Conservation (phyloP, 371 early-diverging fungal species). For the Mortierella polycephala region DNA sequence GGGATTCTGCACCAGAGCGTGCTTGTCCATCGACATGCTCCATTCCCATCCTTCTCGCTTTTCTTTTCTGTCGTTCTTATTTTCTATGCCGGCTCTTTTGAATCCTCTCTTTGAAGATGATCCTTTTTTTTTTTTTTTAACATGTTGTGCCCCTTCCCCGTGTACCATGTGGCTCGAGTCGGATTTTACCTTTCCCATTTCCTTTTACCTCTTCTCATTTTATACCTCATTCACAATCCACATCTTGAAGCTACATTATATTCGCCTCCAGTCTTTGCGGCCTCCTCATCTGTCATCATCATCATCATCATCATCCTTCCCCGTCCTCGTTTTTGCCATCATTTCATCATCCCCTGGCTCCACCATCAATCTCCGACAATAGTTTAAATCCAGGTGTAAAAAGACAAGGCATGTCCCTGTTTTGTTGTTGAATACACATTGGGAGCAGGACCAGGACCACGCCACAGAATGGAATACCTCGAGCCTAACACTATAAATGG, state of each 20-base stretch:
- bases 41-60: neutral
- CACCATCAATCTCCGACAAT: too few relatives aligned
- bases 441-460: neutral
- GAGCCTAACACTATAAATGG: too few relatives aligned
- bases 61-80: neutral
- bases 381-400: too few relatives aligned
- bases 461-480: neutral
- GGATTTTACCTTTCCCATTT: neutral
- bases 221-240: neutral
- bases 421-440: too few relatives aligned
- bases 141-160: neutral
- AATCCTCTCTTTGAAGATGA: too few relatives aligned
- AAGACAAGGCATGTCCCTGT: too few relatives aligned
- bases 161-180: neutral
- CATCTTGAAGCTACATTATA: neutral
- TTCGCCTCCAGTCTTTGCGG: neutral
- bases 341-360: too few relatives aligned
- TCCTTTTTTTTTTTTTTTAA: neutral
- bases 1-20: too few relatives aligned
- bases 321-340: too few relatives aligned
- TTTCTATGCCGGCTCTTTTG: neutral
- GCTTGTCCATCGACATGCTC: too few relatives aligned
- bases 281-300: too few relatives aligned
- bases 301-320: too few relatives aligned
- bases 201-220: neutral